Base-by-base conservation (phyloP, 148 eudicot genomes). In the Chenopodium berlandieri region DNA sequence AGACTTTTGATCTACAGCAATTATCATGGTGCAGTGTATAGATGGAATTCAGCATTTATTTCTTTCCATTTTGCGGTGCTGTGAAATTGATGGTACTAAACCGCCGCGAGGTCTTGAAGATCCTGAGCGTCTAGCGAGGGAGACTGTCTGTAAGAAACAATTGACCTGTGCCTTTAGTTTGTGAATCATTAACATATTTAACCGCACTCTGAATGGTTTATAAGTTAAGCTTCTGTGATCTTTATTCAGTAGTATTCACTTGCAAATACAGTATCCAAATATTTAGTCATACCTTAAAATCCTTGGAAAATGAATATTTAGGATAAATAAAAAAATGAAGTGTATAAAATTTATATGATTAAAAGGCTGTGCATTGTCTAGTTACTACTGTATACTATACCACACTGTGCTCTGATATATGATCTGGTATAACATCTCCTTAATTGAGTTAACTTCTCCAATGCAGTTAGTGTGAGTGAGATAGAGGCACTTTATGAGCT, bases 381-480 rank as follows among this genome's bases (percentile, higher is more conserved):
- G 30, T 50, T 50, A 50, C 16, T 12, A 50, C 63, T 12, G 37
- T 48, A 23, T 50, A 50, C 37, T 48, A 23, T 50, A 50, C 62
- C 20, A 23, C 37, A 27, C 64, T 73, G 60, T 27, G 46, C 1
- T 64, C 12, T 76, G 75, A 58, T 22, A 5, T 32, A 48, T 76
- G 23, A 73, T 71, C 30, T 75, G 14, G 32, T 37, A 80, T 75
- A 10, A 1, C 32, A 74, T 50, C 50, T 9, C 50, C 62, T 56
- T 56, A 56, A 56, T 17, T 56, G 62, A 14, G 19, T 81, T 68
- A 17, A 79, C 62, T 50, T 77, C 70, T 78, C 14, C 60, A 23
- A 84, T 93, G 92, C 96, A 95, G 98, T 95, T 88, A 95, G 98
- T 84, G 98, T 95, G 50, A 95, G 97, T 58, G 98, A 95, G 82